phyloP scores from a whole-genome alignment of 1,284 basidiomycete species.

The Malassezia dermatis region DNA sequence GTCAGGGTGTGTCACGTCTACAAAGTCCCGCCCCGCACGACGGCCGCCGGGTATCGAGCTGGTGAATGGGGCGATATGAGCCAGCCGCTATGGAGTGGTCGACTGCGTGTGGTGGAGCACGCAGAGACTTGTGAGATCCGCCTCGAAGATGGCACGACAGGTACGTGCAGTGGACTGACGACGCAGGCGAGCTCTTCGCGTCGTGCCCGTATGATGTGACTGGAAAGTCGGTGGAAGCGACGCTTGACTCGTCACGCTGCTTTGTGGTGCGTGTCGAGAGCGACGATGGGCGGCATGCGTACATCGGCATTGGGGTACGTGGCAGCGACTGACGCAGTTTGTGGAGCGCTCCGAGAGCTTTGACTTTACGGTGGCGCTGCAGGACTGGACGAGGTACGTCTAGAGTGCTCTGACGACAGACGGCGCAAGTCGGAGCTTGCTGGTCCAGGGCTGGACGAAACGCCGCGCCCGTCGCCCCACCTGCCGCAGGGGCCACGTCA shows the following conservation, averaged over 20 bases:
- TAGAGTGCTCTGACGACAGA: conserved; percentile 14
- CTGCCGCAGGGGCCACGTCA: conserved; percentile 61
- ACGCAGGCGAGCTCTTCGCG: conserved; percentile 64
- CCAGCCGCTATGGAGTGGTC: conserved; percentile 74
- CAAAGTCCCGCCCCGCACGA: conserved; percentile 59
- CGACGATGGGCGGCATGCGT: conserved; percentile 31
- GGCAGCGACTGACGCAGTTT: conserved; percentile 22
- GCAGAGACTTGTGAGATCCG: conserved; percentile 35
- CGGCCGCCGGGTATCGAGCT: conserved; percentile 53
- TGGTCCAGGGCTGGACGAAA: conserved; percentile 9
- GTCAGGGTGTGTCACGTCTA: conserved; percentile 67
- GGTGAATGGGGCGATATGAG: conserved; percentile 59
- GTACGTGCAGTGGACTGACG: conserved; percentile 15
- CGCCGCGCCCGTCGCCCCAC: conserved; percentile 37
- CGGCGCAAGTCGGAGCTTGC: conserved; percentile 29
- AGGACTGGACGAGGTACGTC: conserved; percentile 79
- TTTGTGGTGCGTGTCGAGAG: conserved; percentile 75
- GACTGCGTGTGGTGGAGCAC: conserved; percentile 71
- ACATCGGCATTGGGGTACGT: conserved; percentile 45
- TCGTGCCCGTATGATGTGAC: conserved; percentile 73
- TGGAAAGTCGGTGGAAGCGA: conserved; percentile 75
- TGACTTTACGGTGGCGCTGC: conserved; percentile 58
- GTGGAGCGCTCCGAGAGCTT: conserved; percentile 40
- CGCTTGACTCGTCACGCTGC: conserved; percentile 89
- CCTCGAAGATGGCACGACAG: conserved; percentile 33